Base-by-base conservation (phyloP, 176 grass and related monocot genomes). In the Avena insularis region DNA sequence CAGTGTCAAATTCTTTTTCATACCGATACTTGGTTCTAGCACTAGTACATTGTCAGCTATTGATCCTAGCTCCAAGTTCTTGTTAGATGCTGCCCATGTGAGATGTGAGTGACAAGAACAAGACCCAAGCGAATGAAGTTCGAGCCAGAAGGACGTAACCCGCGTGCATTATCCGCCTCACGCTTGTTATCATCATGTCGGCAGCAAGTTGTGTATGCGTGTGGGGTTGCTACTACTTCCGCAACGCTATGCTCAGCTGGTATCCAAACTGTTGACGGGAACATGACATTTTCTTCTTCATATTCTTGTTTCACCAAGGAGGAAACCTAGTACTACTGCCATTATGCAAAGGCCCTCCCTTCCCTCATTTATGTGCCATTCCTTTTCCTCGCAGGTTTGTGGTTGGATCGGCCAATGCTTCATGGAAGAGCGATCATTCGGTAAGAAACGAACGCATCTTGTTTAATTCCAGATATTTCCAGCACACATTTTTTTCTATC, bases 391-490 rank as follows among this genome's bases (percentile, higher is more conserved):
- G 78, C 77, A 97, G 95, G 63, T 91, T 97, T 61, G 88, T 91
- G 60, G 90, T 89, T 4, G 86, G 89, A 65, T 91, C 92, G 9
- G 71, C 87, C 20, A 92, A 94, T 81, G 81, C 74, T 31, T 88
- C 92, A 1, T 91, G 84, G 86, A 85, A 78, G 82, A 79, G 78
- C 33, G 74, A 92, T 66, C 71, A 79, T 29, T 78, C 84, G 62
- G 95, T 97, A 83, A 91, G 83, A 66, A 66, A 84, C 25, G 33
- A 43, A 43, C 46, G 25, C 40, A 8, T 66, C 65, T 1, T 9
- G 0, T 70, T 36, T 35, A 35, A 35, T 35, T 53, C 58, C 21
- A 6, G 1, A 75, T 84, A 46, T 56, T 68, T 53, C 58, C 46
- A n/a, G 45, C 1, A 23, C 6, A 9, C 58, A 40, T 35, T 4